Percentiles rank a stretch among this genome's conserved stretches.
Evolutionary conservation across 192 early-diverging fungal genomes (phyloP).

Genomic region (Coemansia sp.): DNA sequence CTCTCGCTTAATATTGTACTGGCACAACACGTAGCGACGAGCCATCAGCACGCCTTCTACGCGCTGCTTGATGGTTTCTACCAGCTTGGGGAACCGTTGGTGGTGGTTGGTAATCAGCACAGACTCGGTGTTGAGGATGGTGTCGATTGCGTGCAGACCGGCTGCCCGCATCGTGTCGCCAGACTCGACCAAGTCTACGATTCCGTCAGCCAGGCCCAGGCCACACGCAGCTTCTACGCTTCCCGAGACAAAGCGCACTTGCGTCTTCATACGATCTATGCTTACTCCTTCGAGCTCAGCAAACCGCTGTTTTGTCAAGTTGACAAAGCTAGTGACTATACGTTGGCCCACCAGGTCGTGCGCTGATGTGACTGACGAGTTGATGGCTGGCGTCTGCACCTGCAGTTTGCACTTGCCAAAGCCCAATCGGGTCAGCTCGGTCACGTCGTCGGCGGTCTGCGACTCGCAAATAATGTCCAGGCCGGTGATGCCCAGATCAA

Average conservation of each 20-base stretch:
- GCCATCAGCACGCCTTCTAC: constrained; percentile 91
- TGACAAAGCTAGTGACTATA: constrained; percentile 91
- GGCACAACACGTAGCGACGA: constrained; percentile 81
- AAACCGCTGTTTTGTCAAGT: constrained; percentile 70
- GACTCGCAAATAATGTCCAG: constrained; percentile 93
- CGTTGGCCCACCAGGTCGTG: constrained; percentile 84
- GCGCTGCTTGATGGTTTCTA: constrained; percentile 75
- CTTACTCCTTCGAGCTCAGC: constrained; percentile 68
- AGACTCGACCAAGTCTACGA: constrained; percentile 83
- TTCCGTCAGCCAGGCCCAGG: constrained; percentile 93
- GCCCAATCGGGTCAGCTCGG: constrained; percentile 71
- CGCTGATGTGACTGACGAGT: constrained; percentile 41
- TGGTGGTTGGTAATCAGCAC: constrained; percentile 88
- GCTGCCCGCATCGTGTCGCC: constrained; percentile 99
- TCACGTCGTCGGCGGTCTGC: constrained; percentile 66
- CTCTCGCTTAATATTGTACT: constrained; percentile 83
- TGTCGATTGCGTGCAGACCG: constrained; percentile 85
- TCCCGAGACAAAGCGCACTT: constrained; percentile 85
- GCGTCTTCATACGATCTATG: constrained; percentile 57
- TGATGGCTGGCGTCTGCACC: constrained; percentile 82
- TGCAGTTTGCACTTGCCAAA: constrained; percentile 94
- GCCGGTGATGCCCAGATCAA: constrained; percentile 96
- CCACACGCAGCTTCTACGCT: constrained; percentile 96
- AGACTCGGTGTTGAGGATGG: constrained; percentile 79
- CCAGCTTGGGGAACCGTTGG: constrained; percentile 69